phyloP scores from a whole-genome alignment of 257 asterid species.

The Lithospermum erythrorhizon region DNA sequence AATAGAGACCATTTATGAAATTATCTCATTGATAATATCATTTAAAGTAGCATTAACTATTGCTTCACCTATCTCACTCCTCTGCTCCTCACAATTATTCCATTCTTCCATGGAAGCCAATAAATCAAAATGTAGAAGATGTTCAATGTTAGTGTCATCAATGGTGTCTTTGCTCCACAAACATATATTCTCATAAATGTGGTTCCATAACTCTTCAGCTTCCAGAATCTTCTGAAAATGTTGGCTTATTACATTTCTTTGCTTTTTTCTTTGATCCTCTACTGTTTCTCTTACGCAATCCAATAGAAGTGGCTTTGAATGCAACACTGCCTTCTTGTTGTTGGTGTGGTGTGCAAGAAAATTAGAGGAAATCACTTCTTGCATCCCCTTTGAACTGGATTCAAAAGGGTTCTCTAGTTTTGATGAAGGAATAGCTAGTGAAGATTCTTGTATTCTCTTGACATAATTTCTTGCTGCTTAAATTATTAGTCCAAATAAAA shows the following conservation, averaged over 20 bases:
- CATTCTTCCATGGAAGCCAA: constrained; percentile 31
- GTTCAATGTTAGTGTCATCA: constrained; percentile 28
- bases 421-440: constrained; percentile 18
- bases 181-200: constrained; percentile 48
- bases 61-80: neutral
- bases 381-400: constrained; percentile 4
- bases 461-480: constrained; percentile 14
- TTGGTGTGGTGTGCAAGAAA: constrained; percentile 24
- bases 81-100: constrained; percentile 17
- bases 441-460: constrained; percentile 16
- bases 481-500: neutral
- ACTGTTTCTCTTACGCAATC: constrained; percentile 55
- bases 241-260: constrained; percentile 4
- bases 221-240: constrained; percentile 37
- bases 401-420: constrained; percentile 16
- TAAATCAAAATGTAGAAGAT: constrained; percentile 25
- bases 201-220: constrained; percentile 57
- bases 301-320: constrained; percentile 40
- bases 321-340: constrained; percentile 49
- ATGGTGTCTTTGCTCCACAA: constrained; percentile 56
- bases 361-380: neutral
- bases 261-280: constrained; percentile 25
- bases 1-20: neutral
- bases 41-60: neutral
- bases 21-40: constrained; percentile 1